Conservation (phyloP, 176 grass and related monocot genomes). For the Raddia guianensis region DNA sequence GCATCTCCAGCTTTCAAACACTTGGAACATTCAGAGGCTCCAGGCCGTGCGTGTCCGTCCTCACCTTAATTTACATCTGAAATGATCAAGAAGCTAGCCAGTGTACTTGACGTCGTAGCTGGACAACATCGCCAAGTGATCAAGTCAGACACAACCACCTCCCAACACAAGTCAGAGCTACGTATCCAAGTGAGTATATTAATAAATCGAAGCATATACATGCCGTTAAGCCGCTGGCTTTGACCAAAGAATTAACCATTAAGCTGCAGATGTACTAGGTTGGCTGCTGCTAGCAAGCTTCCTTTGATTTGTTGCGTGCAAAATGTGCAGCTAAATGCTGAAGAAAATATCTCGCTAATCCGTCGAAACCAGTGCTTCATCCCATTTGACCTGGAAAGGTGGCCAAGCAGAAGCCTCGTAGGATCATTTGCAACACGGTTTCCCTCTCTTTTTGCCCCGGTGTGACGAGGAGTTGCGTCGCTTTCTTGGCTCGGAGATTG, state of each 20-base stretch:
- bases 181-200: too few species aligned
- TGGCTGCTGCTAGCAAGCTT: neutral
- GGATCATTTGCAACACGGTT: neutral
- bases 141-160: neutral
- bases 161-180: neutral
- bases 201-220: neutral
- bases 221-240: neutral
- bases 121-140: neutral
- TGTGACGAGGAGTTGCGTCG: neutral
- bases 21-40: slow-evolving; percentile 1
- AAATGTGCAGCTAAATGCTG: neutral
- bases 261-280: neutral
- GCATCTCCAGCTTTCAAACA: neutral
- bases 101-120: neutral
- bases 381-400: slow-evolving; percentile 9
- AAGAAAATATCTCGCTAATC: neutral
- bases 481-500: neutral
- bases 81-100: neutral
- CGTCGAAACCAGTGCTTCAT: neutral
- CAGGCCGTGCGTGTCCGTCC: neutral
- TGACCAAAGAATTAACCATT: neutral
- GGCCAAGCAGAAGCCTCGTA: neutral
- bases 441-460: neutral
- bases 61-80: neutral
- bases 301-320: too few species aligned